Evolutionary conservation across 176 grass and related monocot genomes (phyloP).

Genomic region (Themeda triandra): DNA sequence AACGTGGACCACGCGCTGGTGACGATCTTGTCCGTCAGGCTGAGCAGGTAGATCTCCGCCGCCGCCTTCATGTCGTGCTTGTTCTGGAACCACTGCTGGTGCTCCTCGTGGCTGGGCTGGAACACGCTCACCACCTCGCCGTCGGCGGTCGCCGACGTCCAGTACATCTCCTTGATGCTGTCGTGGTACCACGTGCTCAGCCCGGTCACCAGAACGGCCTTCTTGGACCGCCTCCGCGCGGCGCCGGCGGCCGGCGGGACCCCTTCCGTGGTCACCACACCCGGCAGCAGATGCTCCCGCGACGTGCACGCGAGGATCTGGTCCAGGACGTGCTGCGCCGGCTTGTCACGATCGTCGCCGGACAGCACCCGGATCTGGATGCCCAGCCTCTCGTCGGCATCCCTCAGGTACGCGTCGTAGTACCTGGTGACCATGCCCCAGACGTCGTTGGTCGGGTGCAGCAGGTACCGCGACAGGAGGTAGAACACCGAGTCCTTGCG

Average conservation of each 20-base stretch:
- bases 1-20: slow-evolving; percentile 30
- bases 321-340: slow-evolving; percentile 4
- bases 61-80: slow-evolving; percentile 39
- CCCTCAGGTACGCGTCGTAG: slow-evolving; percentile 38
- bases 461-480: slow-evolving; percentile 45
- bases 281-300: slow-evolving; percentile 28
- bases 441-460: slow-evolving; percentile 51
- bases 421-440: slow-evolving; percentile 66
- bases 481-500: slow-evolving; percentile 51
- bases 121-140: slow-evolving; percentile 47
- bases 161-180: slow-evolving; percentile 46
- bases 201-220: slow-evolving; percentile 25
- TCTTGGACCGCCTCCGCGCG: background rate
- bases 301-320: slow-evolving; percentile 44
- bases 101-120: slow-evolving; percentile 62
- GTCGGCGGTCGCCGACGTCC: background rate
- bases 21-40: slow-evolving; percentile 15
- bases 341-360: background rate
- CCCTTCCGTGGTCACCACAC: background rate
- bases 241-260: too few species aligned
- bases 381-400: slow-evolving; percentile 34
- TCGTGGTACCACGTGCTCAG: slow-evolving; percentile 38
- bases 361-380: slow-evolving; percentile 63
- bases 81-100: background rate
- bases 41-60: slow-evolving; percentile 39